Percentiles rank a stretch among this genome's conserved stretches.
Conservation (phyloP, 768 basidiomycete species). For the Phylloporus arenicola region DNA sequence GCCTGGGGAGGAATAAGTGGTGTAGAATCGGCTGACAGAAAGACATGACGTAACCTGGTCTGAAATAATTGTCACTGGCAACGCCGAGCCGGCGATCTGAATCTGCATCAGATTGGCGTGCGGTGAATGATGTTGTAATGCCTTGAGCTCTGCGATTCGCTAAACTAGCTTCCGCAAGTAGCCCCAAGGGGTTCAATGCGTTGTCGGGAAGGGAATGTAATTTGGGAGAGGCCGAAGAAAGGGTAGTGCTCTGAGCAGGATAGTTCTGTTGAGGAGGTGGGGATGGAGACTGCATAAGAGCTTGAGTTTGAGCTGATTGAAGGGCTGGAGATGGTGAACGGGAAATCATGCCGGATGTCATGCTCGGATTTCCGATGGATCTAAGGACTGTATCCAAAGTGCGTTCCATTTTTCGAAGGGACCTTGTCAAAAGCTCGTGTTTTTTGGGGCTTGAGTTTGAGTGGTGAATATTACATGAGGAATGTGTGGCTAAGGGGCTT, state of each 20-base stretch:
- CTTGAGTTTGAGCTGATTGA: constrained; percentile 47
- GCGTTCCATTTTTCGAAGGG: constrained; percentile 85
- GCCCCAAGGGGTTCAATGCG: constrained; percentile 83
- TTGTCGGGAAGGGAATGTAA: constrained; percentile 91
- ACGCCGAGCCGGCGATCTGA: constrained; percentile 61
- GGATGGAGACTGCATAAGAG: constrained; percentile 49
- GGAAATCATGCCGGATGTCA: constrained; percentile 76
- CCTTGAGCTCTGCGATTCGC: constrained; percentile 64
- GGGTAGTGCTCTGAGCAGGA: constrained; percentile 17
- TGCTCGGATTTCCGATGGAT: constrained; percentile 80
- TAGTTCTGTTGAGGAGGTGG: constrained; percentile 41
- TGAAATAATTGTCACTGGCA: constrained; percentile 86
- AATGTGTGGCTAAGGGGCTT: constrained; percentile 19
- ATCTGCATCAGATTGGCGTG: constrained; percentile 33
- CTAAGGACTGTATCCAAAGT: constrained; percentile 89
- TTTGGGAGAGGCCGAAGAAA: constrained; percentile 62
- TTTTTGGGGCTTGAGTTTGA: constrained; percentile 51
- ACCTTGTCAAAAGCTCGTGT: constrained; percentile 75
- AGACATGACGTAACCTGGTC: constrained; percentile 55
- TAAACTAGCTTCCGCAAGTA: constrained; percentile 86
- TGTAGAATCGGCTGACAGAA: not conserved
- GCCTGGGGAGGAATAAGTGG: constrained; percentile 38
- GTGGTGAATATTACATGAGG: constrained; percentile 23
- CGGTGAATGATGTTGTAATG: constrained; percentile 36
- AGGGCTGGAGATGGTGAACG: constrained; percentile 68